Conservation (phyloP, 352 stramenopile species). For the Globisporangium cederbergense region DNA sequence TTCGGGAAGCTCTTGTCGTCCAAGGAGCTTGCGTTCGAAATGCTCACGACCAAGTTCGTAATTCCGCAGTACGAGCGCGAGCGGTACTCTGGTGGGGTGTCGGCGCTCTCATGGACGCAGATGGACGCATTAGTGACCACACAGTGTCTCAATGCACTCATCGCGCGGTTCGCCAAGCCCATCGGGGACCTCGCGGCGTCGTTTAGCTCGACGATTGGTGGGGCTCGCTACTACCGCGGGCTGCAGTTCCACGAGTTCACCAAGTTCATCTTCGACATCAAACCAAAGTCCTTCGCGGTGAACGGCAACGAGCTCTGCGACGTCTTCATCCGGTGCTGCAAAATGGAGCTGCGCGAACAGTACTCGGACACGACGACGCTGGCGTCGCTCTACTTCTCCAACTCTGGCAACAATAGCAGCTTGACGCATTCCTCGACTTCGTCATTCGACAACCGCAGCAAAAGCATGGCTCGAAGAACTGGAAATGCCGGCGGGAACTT, state of each 20-base stretch:
- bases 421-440: background rate
- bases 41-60: constrained; percentile 30
- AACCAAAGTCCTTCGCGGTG: constrained; percentile 37
- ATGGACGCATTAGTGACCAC: constrained; percentile 31
- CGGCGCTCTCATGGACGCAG: constrained; percentile 34
- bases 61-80: constrained; percentile 38
- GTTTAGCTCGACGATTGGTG: constrained; percentile 42
- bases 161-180: constrained; percentile 38
- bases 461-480: background rate
- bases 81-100: constrained; percentile 14
- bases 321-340: constrained; percentile 55
- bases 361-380: constrained; percentile 20
- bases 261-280: constrained; percentile 46
- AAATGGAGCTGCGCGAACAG: constrained; percentile 22
- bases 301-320: constrained; percentile 43
- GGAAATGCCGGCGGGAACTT: constrained; percentile 10
- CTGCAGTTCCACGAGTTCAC: constrained; percentile 52
- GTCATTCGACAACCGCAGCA: background rate
- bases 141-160: constrained; percentile 25
- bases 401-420: background rate
- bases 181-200: constrained; percentile 40
- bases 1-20: constrained; percentile 25
- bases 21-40: constrained; percentile 38
- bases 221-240: constrained; percentile 24
- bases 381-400: constrained; percentile 18